These are phyloP conservation scores for Ceratobasidium sp. DNA, from an alignment of 1,284 basidiomycete genomes.

Conservation along the genomic window DNA sequence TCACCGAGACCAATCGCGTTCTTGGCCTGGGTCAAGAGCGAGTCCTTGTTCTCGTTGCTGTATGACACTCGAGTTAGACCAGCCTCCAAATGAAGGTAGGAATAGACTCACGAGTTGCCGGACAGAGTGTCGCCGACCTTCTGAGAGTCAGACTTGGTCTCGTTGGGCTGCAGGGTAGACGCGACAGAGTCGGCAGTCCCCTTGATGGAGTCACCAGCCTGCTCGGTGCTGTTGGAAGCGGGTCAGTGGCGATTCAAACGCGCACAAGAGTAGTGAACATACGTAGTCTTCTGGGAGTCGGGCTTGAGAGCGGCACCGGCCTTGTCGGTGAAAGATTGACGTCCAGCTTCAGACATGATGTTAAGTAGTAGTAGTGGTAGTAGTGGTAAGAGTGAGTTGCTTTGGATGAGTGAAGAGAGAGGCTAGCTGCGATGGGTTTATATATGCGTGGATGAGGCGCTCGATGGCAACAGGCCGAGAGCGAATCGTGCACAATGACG, in stretches of 20 bases:
- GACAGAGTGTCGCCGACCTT: conserved; percentile 68
- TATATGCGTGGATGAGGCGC: conserved; percentile 1
- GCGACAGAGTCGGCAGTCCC: conserved; percentile 56
- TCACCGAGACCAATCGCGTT: conserved; percentile 64
- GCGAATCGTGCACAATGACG: neutral
- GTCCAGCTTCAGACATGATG: conserved; percentile 54
- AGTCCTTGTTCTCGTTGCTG: conserved; percentile 56
- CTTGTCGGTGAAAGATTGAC: conserved; percentile 70
- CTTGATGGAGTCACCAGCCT: conserved; percentile 58
- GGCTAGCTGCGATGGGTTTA: conserved; percentile 2
- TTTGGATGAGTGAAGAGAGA: conserved; percentile 26
- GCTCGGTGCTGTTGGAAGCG: conserved; percentile 54
- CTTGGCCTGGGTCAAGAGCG: conserved; percentile 66
- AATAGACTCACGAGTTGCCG: conserved; percentile 55
- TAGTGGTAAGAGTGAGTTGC: conserved; percentile 26
- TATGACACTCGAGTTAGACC: neutral
- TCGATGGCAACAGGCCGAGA: conserved; percentile 17
- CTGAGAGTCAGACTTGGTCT: conserved; percentile 55
- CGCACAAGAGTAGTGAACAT: conserved; percentile 48
- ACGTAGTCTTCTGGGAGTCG: conserved; percentile 70
- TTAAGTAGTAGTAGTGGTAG: conserved; percentile 30
- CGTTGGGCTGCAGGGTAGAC: conserved; percentile 59
- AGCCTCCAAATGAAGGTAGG: neutral
- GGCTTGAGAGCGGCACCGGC: conserved; percentile 64
- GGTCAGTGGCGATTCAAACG: neutral